Evolutionary conservation across 2,329 filamentous ascomycete genomes (phyloP), one percentile per base, ranked within the genome.

Genomic region (Microascus cirrosus): DNA sequence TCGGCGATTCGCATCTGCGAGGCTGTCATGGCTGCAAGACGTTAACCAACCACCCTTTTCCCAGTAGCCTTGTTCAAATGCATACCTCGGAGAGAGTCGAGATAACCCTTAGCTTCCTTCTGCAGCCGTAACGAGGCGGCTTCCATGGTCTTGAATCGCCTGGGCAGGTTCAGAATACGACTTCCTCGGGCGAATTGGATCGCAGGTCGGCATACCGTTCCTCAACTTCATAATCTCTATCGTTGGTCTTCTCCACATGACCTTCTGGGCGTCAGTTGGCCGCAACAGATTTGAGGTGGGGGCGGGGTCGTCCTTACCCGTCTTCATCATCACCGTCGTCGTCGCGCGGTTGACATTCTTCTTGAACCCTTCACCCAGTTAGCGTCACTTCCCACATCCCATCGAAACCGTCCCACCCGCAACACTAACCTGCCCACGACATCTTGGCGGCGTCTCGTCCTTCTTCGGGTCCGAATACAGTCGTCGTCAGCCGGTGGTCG

Each of bases 261-360:
- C 94, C 90, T 84, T 65, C 8, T 2, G 18, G 28, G 25, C 25
- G 45, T 50, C 20, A 50, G 45, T 22, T 24, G 5, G 11, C 20
- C 45, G 11, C n/a, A 11, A 13, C 11, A 10, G 22, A 11, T 10
- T 12, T 6, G n/a, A 11, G 45, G n/a, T n/a, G 22, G 45, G 20
- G 24, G 24, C 12, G 51, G 51, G 57, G 56, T 25, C 2, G 45
- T 15, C 5, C 79, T 63, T 72, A 89, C 86, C 90, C 59, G 92
- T 95, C 82, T 99, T 99, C 93, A 99, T 97, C 90, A 99, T 96
- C 62, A 97, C 93, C 85, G 96, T 92, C 76, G 95, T 99, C 74
- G 93, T 96, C 67, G 93, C 93, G 77, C 94, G 90, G 79, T 94
- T 93, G 78, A 97, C 92, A 85, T 95, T 95, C 74, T 95, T 96